Evolutionary conservation across 345 rosid species (phyloP).

Genomic region (Eucalyptus pauciflora): DNA sequence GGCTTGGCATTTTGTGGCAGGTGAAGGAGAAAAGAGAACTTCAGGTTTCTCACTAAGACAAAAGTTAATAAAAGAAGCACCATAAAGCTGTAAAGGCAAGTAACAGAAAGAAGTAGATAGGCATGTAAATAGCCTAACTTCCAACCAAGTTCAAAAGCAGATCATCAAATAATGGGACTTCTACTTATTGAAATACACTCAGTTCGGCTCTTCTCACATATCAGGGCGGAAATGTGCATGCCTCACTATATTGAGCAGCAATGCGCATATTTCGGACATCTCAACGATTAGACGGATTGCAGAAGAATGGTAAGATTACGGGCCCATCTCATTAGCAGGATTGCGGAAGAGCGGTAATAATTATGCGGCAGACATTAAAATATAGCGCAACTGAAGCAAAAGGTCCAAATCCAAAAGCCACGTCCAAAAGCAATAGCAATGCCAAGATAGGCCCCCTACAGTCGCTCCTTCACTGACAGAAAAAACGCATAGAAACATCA

Average conservation of each 20-base stretch:
- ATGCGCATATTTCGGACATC: not conserved
- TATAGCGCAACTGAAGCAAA: no score
- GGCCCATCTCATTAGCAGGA: not conserved
- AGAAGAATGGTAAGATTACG: not conserved
- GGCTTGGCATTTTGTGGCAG: constrained; percentile 47
- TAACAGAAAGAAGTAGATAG: not conserved
- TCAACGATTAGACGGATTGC: not conserved
- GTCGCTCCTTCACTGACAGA: not conserved
- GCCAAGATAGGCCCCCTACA: not conserved
- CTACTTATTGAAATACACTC: not conserved
- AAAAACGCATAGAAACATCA: not conserved
- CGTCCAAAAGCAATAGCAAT: not conserved
- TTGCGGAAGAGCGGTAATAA: not conserved
- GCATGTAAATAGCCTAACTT: not conserved
- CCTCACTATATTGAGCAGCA: not conserved
- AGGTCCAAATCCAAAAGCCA: no score
- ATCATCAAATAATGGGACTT: not conserved
- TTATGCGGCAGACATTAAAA: not conserved
- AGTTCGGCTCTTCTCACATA: not conserved
- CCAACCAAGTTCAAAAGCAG: not conserved
- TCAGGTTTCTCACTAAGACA: not conserved
- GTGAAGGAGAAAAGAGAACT: not conserved
- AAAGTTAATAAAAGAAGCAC: not conserved
- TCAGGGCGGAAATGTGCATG: not conserved
- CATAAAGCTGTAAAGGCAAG: not conserved